Conservation (phyloP, 2,329 filamentous ascomycete species). For the Arthrobotrys conoides region DNA sequence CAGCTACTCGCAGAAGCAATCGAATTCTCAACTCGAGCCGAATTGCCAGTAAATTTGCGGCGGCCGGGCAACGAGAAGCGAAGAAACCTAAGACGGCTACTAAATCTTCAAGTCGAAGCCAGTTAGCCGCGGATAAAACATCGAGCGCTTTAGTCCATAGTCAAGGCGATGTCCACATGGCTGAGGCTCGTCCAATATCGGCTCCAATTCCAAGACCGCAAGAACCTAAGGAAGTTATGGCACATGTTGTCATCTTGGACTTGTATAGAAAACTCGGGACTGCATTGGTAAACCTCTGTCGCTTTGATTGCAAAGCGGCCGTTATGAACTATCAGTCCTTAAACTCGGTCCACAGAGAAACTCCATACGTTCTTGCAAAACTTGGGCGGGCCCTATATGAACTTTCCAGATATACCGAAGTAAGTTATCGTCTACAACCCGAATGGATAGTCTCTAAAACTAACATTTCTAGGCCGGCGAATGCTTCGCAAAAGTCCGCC, state of each 20-base stretch:
- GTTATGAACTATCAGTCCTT: constrained; percentile 80
- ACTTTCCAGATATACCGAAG: constrained; percentile 83
- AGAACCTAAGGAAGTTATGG: constrained; percentile 81
- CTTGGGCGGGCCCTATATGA: constrained; percentile 94
- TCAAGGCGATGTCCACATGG: constrained; percentile 57
- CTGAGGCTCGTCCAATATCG: constrained; percentile 63
- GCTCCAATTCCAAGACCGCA: constrained; percentile 68
- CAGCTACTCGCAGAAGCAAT: constrained; percentile 64
- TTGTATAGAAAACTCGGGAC: constrained; percentile 84
- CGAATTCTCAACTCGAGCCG: constrained; percentile 63
- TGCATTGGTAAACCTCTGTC: constrained; percentile 82
- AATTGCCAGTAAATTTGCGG: constrained; percentile 64
- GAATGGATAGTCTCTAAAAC: not conserved
- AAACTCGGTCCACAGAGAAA: constrained; percentile 82
- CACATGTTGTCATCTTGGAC: constrained; percentile 81
- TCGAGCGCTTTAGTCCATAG: constrained; percentile 59
- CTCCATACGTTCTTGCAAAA: constrained; percentile 91
- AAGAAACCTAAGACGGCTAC: constrained; percentile 64
- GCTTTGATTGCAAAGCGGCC: constrained; percentile 83
- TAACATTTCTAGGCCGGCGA: constrained; percentile 75
- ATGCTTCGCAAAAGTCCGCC: constrained; percentile 83
- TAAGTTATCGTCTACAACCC: constrained; percentile 46
- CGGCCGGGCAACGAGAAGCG: constrained; percentile 65
- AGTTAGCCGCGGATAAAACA: constrained; percentile 61
- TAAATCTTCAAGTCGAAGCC: constrained; percentile 64